Evolutionary conservation across 176 grass and related monocot species (phyloP), one percentile per base, ranked within the genome.

Genomic region (Cenchrus americanus): DNA sequence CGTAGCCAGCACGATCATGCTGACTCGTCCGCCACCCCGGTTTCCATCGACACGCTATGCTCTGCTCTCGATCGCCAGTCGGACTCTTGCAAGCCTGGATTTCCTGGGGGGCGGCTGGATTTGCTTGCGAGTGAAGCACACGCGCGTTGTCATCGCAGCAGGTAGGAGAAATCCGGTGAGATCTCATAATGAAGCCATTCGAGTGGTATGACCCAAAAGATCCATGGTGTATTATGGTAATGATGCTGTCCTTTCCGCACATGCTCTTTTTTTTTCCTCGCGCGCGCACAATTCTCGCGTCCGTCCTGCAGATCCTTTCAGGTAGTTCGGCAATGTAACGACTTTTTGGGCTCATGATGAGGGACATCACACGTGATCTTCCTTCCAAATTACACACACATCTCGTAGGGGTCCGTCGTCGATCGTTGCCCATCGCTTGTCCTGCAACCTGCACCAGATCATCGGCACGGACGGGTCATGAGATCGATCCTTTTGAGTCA

Each of bases 81-180:
- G 21, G 44, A 1, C 21, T 70, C 46, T 1, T 27, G 19, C n/a
- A n/a, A n/a, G n/a, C n/a, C 15, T 24, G 24, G 12, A 41, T 12
- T 54, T 57, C 19, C 23, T 37, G 34, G 34, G 34, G 1, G 26
- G 4, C 27, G 14, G 26, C 64, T 42, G 65, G 64, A 53, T 81
- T 81, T 81, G 79, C 79, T 69, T 69, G n/a, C 68, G 49, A 86
- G 60, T 46, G 87, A 88, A 64, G 24, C 26, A 80, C 40, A 60
- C 76, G 43, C 2, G n/a, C n/a, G n/a, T 11, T 64, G 76, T 54
- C 22, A 14, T 44, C 4, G 40, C 44, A 4, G 68, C 51, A 26
- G 80, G 61, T 62, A 8, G 62, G 54, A 18, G 34, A 69, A 34
- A 76, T 69, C 52, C 10, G 49, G 82, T 32, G 66, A 65, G 58